A percentile compares a stretch with the other conserved stretches of the same genome.
These are phyloP conservation scores for Leishmania major DNA, from an alignment of 208 protist genomes.

Conservation along the genomic window DNA sequence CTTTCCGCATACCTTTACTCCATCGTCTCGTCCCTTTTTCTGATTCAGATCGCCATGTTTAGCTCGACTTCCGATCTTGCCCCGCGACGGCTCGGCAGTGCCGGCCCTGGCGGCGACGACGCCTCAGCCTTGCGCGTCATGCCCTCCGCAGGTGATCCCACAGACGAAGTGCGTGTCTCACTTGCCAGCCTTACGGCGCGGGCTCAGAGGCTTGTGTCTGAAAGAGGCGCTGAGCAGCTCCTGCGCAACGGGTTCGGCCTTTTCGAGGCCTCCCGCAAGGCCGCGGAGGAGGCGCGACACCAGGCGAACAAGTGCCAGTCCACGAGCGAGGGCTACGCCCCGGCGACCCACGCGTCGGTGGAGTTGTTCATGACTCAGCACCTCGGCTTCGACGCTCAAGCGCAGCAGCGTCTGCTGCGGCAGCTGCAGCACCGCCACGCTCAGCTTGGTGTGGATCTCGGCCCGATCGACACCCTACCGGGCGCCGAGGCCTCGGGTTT, in stretches of 20 bases:
- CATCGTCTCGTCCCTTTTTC: not conserved
- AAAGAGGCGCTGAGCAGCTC: slow-evolving; percentile 52
- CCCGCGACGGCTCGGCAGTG: slow-evolving; percentile 18
- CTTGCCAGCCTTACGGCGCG: slow-evolving; percentile 73
- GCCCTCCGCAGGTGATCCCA: slow-evolving; percentile 38
- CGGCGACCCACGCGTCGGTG: slow-evolving; percentile 63
- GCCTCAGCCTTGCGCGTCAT: slow-evolving; percentile 27
- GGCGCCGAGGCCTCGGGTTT: slow-evolving; percentile 24
- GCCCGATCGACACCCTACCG: slow-evolving; percentile 21
- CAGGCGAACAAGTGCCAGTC: slow-evolving; percentile 31
- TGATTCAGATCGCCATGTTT: slow-evolving; percentile 20
- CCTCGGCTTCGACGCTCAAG: slow-evolving; percentile 78
- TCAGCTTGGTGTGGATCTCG: slow-evolving; percentile 46
- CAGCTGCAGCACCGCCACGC: slow-evolving; percentile 62
- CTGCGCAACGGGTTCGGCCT: slow-evolving; percentile 67
- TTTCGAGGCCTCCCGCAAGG: slow-evolving; percentile 62
- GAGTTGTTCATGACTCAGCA: slow-evolving; percentile 85
- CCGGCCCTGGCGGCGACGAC: slow-evolving; percentile 11
- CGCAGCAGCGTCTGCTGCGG: slow-evolving; percentile 82
- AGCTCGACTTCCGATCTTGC: slow-evolving; percentile 15
- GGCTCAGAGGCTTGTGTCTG: slow-evolving; percentile 55
- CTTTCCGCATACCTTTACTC: not conserved
- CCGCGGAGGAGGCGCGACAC: slow-evolving; percentile 41
- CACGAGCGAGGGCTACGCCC: slow-evolving; percentile 38
- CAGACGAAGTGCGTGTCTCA: slow-evolving; percentile 66